Evolutionary conservation across 768 basidiomycete genomes (phyloP).

Genomic region (Pleurotus giganteus): DNA sequence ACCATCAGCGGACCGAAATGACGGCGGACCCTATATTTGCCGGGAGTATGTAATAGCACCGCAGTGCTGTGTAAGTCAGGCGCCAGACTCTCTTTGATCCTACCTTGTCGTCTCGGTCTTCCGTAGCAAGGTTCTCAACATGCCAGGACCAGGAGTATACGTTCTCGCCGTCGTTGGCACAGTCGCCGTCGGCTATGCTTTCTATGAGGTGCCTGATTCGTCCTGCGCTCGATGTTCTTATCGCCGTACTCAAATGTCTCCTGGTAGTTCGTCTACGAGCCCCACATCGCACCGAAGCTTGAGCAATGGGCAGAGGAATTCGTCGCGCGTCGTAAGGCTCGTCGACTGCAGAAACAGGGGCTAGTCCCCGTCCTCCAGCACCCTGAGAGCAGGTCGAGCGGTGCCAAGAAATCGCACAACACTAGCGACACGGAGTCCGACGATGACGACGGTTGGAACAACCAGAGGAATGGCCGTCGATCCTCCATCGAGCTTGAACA

Average conservation of each 20-base stretch:
- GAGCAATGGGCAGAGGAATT: slow-evolving; percentile 46
- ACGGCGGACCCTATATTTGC: too few relatives aligned
- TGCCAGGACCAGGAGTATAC: slow-evolving; percentile 46
- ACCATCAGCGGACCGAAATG: too few relatives aligned
- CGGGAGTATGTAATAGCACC: neutral
- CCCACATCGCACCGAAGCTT: slow-evolving; percentile 61
- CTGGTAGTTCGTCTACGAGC: slow-evolving; percentile 63
- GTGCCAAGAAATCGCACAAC: slow-evolving; percentile 11
- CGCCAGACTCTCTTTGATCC: neutral
- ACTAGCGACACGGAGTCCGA: slow-evolving; percentile 12
- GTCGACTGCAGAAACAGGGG: slow-evolving; percentile 26
- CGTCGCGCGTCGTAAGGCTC: slow-evolving; percentile 29
- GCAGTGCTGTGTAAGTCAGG: neutral
- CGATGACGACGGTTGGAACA: slow-evolving; percentile 3
- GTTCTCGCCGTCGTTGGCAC: slow-evolving; percentile 49
- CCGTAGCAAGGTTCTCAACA: slow-evolving; percentile 12
- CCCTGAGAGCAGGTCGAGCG: slow-evolving; percentile 18
- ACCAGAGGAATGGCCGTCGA: slow-evolving; percentile 11
- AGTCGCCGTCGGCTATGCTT: slow-evolving; percentile 49
- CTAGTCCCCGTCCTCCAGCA: slow-evolving; percentile 15
- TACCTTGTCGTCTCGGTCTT: neutral
- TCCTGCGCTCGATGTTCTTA: slow-evolving; percentile 13
- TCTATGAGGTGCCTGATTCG: slow-evolving; percentile 50
- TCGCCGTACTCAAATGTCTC: slow-evolving; percentile 16
- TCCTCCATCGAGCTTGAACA: slow-evolving; percentile 48